phyloP scores from a whole-genome alignment of 352 stramenopile genomes.

The Phytophthora citrophthora region DNA sequence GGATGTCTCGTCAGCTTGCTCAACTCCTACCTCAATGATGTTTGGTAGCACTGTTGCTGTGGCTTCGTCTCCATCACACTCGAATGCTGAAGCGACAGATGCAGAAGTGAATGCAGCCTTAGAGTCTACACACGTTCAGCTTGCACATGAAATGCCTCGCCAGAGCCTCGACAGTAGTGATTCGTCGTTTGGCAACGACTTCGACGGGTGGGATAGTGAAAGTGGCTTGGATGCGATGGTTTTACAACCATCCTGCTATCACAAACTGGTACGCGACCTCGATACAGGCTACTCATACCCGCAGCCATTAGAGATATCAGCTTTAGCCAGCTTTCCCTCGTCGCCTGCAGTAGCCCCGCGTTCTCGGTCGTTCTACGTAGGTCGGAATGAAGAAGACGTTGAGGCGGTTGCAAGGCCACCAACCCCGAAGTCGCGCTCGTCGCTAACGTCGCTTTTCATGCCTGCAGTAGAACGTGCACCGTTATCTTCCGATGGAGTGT shows the following conservation, averaged over 20 bases:
- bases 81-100: constrained; percentile 24
- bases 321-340: constrained; percentile 30
- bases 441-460: constrained; percentile 47
- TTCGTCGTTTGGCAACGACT: constrained; percentile 15
- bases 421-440: constrained; percentile 33
- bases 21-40: constrained; percentile 27
- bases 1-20: constrained; percentile 36
- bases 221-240: constrained; percentile 23
- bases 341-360: constrained; percentile 28
- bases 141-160: constrained; percentile 17
- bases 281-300: constrained; percentile 65
- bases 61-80: constrained; percentile 35
- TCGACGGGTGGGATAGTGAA: constrained; percentile 31
- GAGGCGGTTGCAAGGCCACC: constrained; percentile 9
- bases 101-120: constrained; percentile 38
- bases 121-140: constrained; percentile 24
- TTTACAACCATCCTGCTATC: constrained; percentile 35
- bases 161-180: constrained; percentile 11
- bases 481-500: constrained; percentile 33
- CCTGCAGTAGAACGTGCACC: constrained; percentile 33
- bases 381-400: constrained; percentile 16
- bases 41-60: constrained; percentile 42
- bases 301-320: constrained; percentile 40
- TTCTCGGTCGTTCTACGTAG: constrained; percentile 21
- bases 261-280: constrained; percentile 65